Evolutionary conservation across 257 asterid species (phyloP).

Genomic region (Anisodus tanguticus): DNA sequence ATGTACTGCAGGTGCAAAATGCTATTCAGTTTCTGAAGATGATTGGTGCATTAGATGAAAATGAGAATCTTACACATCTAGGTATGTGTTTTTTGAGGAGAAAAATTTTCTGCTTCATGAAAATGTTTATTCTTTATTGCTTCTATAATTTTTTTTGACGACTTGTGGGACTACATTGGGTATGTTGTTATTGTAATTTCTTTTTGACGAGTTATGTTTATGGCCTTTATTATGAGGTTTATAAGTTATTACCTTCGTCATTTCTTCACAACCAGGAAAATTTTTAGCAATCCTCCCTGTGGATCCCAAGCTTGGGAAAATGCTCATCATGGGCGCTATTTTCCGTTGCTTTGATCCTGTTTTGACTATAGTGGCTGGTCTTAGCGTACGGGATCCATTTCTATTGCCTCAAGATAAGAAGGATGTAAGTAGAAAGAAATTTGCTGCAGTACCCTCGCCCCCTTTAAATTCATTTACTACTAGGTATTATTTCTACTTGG

Average conservation of each 20-base stretch:
- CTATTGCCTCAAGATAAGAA: constrained; percentile 95
- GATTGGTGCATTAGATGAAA: constrained; percentile 95
- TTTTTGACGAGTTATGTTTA: not conserved
- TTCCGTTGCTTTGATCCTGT: constrained; percentile 93
- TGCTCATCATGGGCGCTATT: constrained; percentile 94
- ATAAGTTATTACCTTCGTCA: constrained; percentile 17
- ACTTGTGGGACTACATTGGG: too few relatives aligned
- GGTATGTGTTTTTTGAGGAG: constrained; percentile 55
- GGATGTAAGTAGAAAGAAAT: constrained; percentile 65
- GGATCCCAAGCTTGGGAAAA: constrained; percentile 98
- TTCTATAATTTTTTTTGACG: not conserved
- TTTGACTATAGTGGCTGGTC: constrained; percentile 93
- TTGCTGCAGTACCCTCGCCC: not conserved
- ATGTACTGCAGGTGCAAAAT: constrained; percentile 83
- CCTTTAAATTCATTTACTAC: not conserved
- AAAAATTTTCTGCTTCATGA: constrained; percentile 5
- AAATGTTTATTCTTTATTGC: constrained; percentile 26
- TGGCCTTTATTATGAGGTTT: not conserved
- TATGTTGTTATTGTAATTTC: too few relatives aligned
- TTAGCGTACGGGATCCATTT: constrained; percentile 96
- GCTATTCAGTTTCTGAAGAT: constrained; percentile 94
- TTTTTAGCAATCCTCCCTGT: constrained; percentile 91
- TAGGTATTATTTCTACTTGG: constrained; percentile 24
- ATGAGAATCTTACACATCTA: constrained; percentile 92
- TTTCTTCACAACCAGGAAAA: constrained; percentile 63